Percentiles rank a stretch among this genome's conserved stretches.
These are phyloP conservation scores for Antitrichia curtipendula DNA, from an alignment of 225 moss, liverwort and hornwort genomes.

Conservation along the genomic window DNA sequence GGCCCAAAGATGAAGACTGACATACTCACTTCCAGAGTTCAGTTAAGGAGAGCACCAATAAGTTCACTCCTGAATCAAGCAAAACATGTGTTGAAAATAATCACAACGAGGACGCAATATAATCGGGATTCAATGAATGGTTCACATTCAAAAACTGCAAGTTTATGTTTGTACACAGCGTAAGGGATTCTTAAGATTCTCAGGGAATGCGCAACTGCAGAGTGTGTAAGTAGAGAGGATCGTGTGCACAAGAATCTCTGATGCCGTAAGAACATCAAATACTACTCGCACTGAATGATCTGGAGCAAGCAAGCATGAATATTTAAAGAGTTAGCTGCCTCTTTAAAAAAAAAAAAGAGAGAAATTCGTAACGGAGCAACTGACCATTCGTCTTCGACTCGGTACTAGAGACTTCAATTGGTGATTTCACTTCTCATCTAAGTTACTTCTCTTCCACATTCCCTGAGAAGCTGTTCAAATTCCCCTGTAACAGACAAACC, in stretches of 20 bases:
- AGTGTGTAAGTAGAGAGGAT: background rate
- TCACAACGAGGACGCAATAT: background rate
- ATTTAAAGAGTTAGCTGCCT: background rate
- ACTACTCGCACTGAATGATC: background rate
- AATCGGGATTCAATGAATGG: background rate
- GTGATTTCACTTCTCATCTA: background rate
- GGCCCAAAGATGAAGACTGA: background rate
- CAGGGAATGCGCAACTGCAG: background rate
- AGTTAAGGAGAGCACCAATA: background rate
- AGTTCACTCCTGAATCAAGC: background rate
- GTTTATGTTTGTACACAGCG: background rate
- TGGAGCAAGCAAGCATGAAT: background rate
- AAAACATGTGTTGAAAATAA: background rate
- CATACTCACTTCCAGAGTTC: background rate
- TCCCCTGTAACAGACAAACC: background rate
- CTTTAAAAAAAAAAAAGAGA: background rate
- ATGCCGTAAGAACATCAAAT: background rate
- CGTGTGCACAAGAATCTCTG: background rate
- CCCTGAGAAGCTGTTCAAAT: background rate
- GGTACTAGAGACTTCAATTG: background rate
- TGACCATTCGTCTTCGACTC: background rate
- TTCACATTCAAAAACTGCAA: background rate
- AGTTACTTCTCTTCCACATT: background rate
- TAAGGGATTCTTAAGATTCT: background rate
- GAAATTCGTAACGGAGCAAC: background rate